A percentile compares a stretch with the other conserved stretches of the same genome.
Evolutionary conservation across 768 basidiomycete genomes (phyloP).

Genomic region (Ramaria sp.): DNA sequence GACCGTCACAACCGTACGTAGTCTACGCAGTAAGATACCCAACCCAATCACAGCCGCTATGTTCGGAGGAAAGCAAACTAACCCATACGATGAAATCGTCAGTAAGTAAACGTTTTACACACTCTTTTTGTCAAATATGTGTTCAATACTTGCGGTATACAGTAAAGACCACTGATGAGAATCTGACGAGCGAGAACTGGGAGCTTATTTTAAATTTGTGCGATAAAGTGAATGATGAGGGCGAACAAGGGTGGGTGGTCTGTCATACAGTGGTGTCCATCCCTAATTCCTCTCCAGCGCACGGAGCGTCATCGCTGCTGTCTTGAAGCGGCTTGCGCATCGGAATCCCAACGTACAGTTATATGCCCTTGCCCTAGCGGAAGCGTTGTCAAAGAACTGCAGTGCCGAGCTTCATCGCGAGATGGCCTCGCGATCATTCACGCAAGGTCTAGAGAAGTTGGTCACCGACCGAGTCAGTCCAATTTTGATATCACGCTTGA

Average conservation of each 20-base stretch:
- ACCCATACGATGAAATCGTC: constrained; percentile 87
- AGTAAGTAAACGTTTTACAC: constrained; percentile 38
- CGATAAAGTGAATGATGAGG: constrained; percentile 91
- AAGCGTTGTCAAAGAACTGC: constrained; percentile 89
- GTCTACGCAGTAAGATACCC: background rate
- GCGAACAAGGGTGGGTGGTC: constrained; percentile 61
- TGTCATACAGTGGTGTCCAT: background rate
- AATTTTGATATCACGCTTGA: background rate
- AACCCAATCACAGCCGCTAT: constrained; percentile 26
- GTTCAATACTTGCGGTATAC: constrained; percentile 9
- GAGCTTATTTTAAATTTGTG: constrained; percentile 89
- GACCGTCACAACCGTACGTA: too few relatives aligned
- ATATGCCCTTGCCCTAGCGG: constrained; percentile 79
- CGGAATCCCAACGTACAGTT: constrained; percentile 96
- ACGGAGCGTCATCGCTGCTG: constrained; percentile 69
- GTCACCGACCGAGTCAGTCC: constrained; percentile 70
- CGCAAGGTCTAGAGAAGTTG: constrained; percentile 76
- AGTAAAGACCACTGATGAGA: constrained; percentile 98
- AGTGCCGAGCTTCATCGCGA: constrained; percentile 72
- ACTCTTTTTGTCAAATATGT: background rate
- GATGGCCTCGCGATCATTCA: constrained; percentile 84
- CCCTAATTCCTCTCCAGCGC: constrained; percentile 44
- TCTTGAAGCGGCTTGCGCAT: constrained; percentile 87
- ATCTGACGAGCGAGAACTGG: constrained; percentile 92
- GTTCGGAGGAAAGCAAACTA: constrained; percentile 60